Evolutionary conservation across 345 rosid species (phyloP).

Genomic region (Populus simonii): DNA sequence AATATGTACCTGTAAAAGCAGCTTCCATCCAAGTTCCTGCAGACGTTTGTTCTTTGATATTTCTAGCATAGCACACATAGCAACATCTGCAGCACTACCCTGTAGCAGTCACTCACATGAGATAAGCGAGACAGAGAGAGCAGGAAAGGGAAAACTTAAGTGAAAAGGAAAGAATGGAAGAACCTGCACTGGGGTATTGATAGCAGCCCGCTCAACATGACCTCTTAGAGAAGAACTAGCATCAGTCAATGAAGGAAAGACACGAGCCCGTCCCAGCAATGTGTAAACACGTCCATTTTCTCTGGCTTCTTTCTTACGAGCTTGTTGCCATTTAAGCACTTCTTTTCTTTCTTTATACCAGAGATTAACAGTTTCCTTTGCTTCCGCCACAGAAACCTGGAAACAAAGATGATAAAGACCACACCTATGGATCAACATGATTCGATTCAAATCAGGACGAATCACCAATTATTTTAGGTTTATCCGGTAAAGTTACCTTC

Average conservation of each 20-base stretch:
- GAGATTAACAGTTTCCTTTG: constrained; percentile 71
- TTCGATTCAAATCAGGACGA: constrained; percentile 1
- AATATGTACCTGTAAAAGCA: constrained; percentile 75
- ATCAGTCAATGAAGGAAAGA: constrained; percentile 43
- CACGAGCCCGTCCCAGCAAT: constrained; percentile 75
- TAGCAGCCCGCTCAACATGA: constrained; percentile 86
- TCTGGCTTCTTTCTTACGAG: constrained; percentile 62
- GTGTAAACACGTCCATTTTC: constrained; percentile 52
- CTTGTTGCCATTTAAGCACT: constrained; percentile 80
- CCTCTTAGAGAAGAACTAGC: constrained; percentile 42
- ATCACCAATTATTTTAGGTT: constrained; percentile 5
- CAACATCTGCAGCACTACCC: constrained; percentile 99
- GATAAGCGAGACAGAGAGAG: background rate
- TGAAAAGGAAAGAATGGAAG: constrained; percentile 4
- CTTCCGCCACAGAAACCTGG: constrained; percentile 83
- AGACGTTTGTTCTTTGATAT: constrained; percentile 56
- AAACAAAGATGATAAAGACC: constrained; percentile 9
- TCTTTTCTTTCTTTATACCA: constrained; percentile 93
- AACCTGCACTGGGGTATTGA: constrained; percentile 97
- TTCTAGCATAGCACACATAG: constrained; percentile 93
- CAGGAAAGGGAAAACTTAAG: background rate
- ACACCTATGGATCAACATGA: background rate
- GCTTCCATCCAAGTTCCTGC: constrained; percentile 81
- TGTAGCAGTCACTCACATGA: constrained; percentile 26
- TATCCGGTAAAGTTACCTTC: constrained; percentile 54